Base-by-base conservation (phyloP, 164 flowering plant species). In the Malania oleifera region DNA sequence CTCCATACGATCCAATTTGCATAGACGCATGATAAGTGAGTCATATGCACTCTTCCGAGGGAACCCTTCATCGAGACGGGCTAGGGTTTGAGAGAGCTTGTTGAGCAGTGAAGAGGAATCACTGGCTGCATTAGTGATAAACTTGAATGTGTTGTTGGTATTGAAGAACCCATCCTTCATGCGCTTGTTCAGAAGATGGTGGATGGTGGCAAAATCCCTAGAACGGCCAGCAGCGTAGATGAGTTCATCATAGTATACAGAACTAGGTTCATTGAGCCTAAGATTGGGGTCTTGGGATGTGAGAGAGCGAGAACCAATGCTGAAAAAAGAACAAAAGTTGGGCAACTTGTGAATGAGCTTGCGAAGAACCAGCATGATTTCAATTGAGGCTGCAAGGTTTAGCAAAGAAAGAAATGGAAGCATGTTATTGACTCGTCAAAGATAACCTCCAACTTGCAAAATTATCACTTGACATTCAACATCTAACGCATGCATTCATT, bases 181-280 rank as follows among this genome's bases (percentile, higher is more conserved):
- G 37, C 89, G 84, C 60, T 77, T 49, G 70, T 72, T 69, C 67
- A 87, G 80, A 38, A 81, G 79, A 57, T 46, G 25, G 22, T 61
- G 60, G 54, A 87, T 55, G 31, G 77, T 24, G 43, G 67, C 68
- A 65, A 78, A 65, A 61, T 87, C 88, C 20, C 74, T 29, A 17
- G 67, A 28, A 1, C 69, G 72, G 37, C 81, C 95, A 8, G 88
- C 88, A 45, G 40, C 20, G 52, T 56, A 51, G 72, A 82, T 63
- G 28, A 68, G 77, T 2, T 66, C 56, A 63, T 86, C 95, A 68
- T 76, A 86, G 57, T 57, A 40, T 40, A 77, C 72, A n/a, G 77
- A 49, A 40, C 73, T 68, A 13, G 81, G 83, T 10, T n/a, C 52
- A 18, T 72, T 67, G 2, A 61, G 69, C 59, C 56, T 9, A 0